These are phyloP conservation scores for Lasiodiplodia hormozganensis DNA, from an alignment of 2,329 filamentous ascomycete species.

Conservation along the genomic window DNA sequence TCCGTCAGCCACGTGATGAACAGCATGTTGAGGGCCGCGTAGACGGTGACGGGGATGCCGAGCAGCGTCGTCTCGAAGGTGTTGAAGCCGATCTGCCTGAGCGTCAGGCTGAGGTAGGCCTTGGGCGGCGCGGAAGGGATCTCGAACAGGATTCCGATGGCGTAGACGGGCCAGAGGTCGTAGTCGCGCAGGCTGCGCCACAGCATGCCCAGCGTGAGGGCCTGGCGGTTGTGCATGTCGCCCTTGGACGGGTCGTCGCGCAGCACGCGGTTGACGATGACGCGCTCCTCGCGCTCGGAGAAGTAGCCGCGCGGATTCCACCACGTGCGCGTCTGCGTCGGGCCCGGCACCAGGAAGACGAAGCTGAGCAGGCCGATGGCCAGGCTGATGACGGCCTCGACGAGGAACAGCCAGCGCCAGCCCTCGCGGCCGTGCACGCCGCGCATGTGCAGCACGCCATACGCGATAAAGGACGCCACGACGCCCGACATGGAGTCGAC, in stretches of 20 bases:
- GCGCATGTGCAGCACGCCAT: conserved; percentile 67
- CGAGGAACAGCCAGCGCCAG: conserved; percentile 70
- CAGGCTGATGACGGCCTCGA: conserved; percentile 64
- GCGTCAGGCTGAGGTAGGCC: conserved; percentile 46
- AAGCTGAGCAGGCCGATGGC: conserved; percentile 60
- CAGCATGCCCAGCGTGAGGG: conserved; percentile 56
- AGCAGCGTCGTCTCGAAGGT: conserved; percentile 49
- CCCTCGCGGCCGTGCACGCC: conserved; percentile 63
- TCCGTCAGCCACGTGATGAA: conserved; percentile 58
- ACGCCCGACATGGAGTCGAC: conserved; percentile 67
- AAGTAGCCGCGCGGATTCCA: conserved; percentile 71
- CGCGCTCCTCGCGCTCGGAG: conserved; percentile 70
- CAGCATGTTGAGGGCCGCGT: conserved; percentile 58
- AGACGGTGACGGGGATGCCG: conserved; percentile 53
- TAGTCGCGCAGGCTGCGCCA: conserved; percentile 61
- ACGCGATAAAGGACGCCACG: conserved; percentile 49
- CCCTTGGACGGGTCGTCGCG: conserved; percentile 64
- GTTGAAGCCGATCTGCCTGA: conserved; percentile 43
- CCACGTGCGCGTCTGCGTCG: conserved; percentile 69
- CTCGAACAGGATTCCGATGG: conserved; percentile 44
- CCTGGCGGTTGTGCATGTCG: conserved; percentile 68
- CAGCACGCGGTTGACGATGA: conserved; percentile 70
- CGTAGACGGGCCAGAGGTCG: conserved; percentile 59
- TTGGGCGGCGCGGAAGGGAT: conserved; percentile 44
- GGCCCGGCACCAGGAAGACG: conserved; percentile 54